Evolutionary conservation across 352 stramenopile genomes (phyloP).

Genomic region (Phytophthora pseudosyringae): DNA sequence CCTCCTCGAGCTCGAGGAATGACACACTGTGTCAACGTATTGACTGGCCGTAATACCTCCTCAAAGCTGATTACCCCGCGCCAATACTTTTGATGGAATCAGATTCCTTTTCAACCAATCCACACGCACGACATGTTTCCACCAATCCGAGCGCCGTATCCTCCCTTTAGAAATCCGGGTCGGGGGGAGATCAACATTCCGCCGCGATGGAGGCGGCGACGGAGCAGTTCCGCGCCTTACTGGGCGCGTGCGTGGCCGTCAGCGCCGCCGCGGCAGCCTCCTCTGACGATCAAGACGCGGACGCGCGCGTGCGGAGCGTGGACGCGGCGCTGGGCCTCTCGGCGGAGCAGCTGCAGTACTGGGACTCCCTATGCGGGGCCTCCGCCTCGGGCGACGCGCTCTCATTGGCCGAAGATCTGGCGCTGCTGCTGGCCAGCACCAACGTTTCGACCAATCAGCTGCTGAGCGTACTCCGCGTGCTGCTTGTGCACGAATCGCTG

Average conservation of each 20-base stretch:
- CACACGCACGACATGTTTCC: slow-evolving; percentile 21
- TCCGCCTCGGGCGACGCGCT: slow-evolving; percentile 21
- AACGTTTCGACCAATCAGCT: slow-evolving; percentile 43
- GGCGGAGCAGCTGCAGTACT: slow-evolving; percentile 58
- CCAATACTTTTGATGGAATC: background rate
- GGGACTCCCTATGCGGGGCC: slow-evolving; percentile 48
- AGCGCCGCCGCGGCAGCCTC: slow-evolving; percentile 21
- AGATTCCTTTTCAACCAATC: slow-evolving; percentile 22
- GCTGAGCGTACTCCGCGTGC: slow-evolving; percentile 40
- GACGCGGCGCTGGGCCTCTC: slow-evolving; percentile 33
- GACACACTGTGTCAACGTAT: slow-evolving; percentile 11
- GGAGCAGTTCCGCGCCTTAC: slow-evolving; percentile 51
- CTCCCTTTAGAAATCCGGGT: slow-evolving; percentile 15
- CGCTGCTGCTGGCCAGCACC: slow-evolving; percentile 67
- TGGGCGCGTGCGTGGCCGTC: slow-evolving; percentile 46
- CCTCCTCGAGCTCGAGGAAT: background rate
- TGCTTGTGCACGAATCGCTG: slow-evolving; percentile 47
- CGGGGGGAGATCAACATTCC: slow-evolving; percentile 22
- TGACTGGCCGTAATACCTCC: slow-evolving; percentile 19
- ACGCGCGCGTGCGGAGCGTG: slow-evolving; percentile 9
- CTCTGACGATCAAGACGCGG: slow-evolving; percentile 2
- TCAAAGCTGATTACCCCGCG: slow-evolving; percentile 3
- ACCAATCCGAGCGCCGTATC: slow-evolving; percentile 38
- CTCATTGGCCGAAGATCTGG: slow-evolving; percentile 53
- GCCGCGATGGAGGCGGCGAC: slow-evolving; percentile 45